These are phyloP conservation scores for Vitis amurensis DNA, from an alignment of 164 flowering plant species.

Conservation along the genomic window DNA sequence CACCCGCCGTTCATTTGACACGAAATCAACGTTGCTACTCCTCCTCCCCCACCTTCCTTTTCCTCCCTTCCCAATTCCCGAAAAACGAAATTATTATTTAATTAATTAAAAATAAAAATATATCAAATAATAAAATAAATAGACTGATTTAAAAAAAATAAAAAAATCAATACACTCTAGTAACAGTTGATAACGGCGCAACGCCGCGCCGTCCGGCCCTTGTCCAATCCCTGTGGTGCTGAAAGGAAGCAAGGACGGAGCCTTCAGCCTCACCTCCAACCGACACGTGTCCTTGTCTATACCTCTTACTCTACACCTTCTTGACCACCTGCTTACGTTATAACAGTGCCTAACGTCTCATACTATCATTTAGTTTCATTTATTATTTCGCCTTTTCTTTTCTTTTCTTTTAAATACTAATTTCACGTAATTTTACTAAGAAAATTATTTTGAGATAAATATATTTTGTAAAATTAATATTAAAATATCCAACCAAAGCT, in stretches of 20 bases:
- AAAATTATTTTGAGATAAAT: no score
- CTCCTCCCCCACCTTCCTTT: no score
- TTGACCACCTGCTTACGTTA: slow-evolving; percentile 18
- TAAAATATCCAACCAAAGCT: no score
- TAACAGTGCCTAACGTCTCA: slow-evolving; percentile 6
- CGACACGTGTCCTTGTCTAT: slow-evolving; percentile 25
- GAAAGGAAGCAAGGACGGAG: slow-evolving; percentile 37
- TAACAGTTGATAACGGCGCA: slow-evolving; percentile 54
- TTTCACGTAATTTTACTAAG: no score
- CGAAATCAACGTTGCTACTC: slow-evolving; percentile 15
- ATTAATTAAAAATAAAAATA: not conserved
- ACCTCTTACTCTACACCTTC: not conserved
- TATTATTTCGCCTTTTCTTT: no score
- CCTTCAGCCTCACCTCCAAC: not conserved
- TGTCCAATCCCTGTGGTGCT: slow-evolving; percentile 52
- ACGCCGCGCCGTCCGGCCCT: slow-evolving; percentile 76
- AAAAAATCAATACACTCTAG: not conserved
- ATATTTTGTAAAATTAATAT: no score
- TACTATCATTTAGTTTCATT: no score
- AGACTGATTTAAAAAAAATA: no score
- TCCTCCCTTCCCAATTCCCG: no score
- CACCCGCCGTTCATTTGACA: slow-evolving; percentile 36
- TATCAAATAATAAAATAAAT: not conserved
- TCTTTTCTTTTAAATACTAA: not conserved
- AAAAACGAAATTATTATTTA: no score